A percentile compares a stretch with the other conserved stretches of the same genome.
Evolutionary conservation across 1,139 yeast genomes (phyloP).

Genomic region (Yamadazyma friedrichii): DNA sequence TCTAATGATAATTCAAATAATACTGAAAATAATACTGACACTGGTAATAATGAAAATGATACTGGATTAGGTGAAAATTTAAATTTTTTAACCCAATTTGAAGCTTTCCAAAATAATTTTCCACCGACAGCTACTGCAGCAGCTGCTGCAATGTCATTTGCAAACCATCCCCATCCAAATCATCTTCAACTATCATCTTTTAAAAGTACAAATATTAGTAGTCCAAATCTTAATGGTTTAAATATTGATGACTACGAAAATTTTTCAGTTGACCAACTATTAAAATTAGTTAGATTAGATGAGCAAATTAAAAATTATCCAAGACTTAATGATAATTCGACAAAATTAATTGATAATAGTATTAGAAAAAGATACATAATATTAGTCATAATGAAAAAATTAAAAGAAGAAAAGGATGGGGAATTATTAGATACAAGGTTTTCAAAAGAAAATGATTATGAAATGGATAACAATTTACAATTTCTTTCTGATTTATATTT

Average conservation of each 20-base stretch:
- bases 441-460: slow-evolving; percentile 34
- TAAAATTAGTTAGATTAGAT: slow-evolving; percentile 29
- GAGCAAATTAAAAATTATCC: slow-evolving; percentile 4
- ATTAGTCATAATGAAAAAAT: slow-evolving; percentile 35
- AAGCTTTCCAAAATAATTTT: slow-evolving; percentile 16
- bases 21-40: slow-evolving; percentile 2
- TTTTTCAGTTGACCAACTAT: slow-evolving; percentile 36
- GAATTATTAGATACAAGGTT: slow-evolving; percentile 36
- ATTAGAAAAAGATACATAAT: slow-evolving; percentile 38
- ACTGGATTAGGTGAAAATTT: slow-evolving; percentile 2
- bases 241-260: slow-evolving; percentile 39
- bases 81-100: slow-evolving; percentile 15
- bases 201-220: not conserved
- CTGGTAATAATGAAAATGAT: not conserved
- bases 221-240: not conserved
- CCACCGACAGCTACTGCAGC: slow-evolving; percentile 15
- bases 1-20: slow-evolving; percentile 1
- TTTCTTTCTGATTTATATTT: slow-evolving; percentile 43
- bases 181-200: not conserved
- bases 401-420: slow-evolving; percentile 37
- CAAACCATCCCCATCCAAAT: slow-evolving; percentile 6
- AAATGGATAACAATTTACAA: slow-evolving; percentile 45
- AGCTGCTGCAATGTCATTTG: slow-evolving; percentile 11
- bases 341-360: not conserved
- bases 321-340: not conserved